Conservation (phyloP, 2,329 filamentous ascomycete species). For the Exophiala calicioides region DNA sequence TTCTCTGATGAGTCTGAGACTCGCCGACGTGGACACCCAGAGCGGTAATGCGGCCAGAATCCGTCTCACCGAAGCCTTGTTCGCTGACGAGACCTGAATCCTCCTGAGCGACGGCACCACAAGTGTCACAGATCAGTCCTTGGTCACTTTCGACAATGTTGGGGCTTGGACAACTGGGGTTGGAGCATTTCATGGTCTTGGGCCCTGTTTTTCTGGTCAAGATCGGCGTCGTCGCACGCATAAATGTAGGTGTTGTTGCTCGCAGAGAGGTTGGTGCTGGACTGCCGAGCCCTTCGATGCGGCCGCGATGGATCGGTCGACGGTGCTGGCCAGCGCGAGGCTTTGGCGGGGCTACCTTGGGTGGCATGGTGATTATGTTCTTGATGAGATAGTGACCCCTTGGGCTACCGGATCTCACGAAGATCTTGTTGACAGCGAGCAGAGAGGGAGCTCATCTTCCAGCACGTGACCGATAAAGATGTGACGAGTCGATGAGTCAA, state of each 20-base stretch:
- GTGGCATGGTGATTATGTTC: constrained; percentile 7
- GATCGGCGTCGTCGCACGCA: constrained; percentile 19
- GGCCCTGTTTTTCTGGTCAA: constrained; percentile 7
- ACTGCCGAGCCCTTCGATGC: constrained; percentile 25
- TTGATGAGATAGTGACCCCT: background rate
- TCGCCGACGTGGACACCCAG: constrained; percentile 86
- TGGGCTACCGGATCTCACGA: background rate
- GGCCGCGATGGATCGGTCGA: constrained; percentile 17
- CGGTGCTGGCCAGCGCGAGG: constrained; percentile 19
- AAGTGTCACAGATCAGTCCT: constrained; percentile 70
- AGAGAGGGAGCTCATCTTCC: constrained; percentile 11
- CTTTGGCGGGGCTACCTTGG: constrained; percentile 19
- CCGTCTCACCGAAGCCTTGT: constrained; percentile 84
- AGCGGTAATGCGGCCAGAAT: constrained; percentile 81
- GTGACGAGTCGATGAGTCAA: constrained; percentile 8
- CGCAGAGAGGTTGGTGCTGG: constrained; percentile 21
- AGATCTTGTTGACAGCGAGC: background rate
- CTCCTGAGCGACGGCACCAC: constrained; percentile 81
- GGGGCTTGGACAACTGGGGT: constrained; percentile 47
- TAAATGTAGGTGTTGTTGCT: constrained; percentile 16
- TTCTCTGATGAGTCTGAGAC: constrained; percentile 73
- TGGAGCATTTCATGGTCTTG: constrained; percentile 41
- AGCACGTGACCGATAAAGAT: constrained; percentile 17
- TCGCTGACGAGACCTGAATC: constrained; percentile 86
- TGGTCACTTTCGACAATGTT: constrained; percentile 50